A percentile compares a stretch with the other conserved stretches of the same genome.
Evolutionary conservation across 345 rosid genomes (phyloP).

Genomic region (Hibiscus mutabilis): DNA sequence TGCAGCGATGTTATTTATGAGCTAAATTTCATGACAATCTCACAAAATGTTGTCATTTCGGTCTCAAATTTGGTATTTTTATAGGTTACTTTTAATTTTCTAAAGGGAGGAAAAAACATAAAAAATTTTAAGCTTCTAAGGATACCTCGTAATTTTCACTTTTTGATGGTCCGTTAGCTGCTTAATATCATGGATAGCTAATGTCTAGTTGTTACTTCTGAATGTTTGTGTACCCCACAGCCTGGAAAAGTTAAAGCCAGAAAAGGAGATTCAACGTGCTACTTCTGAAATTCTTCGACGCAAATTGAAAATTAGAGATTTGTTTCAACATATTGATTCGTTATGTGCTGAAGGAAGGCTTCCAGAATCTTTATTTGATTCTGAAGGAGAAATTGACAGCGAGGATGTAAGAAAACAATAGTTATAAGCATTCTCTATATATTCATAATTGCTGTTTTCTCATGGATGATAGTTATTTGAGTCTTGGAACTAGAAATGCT

Average conservation of each 20-base stretch:
- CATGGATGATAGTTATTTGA: neutral
- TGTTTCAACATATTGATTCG: constrained; percentile 65
- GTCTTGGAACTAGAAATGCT: constrained; percentile 16
- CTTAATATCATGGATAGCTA: neutral
- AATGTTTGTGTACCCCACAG: constrained; percentile 35
- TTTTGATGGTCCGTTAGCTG: neutral
- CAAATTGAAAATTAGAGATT: constrained; percentile 76
- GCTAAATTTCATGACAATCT: neutral
- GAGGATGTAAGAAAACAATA: constrained; percentile 72
- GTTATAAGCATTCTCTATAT: constrained; percentile 9
- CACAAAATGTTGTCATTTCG: neutral
- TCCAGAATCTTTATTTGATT: constrained; percentile 77
- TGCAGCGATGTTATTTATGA: neutral
- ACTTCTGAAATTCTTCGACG: constrained; percentile 62
- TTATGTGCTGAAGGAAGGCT: constrained; percentile 77
- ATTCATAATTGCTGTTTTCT: neutral
- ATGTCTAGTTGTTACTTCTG: neutral
- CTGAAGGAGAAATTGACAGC: constrained; percentile 84
- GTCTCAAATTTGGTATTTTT: neutral
- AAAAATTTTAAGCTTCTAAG: neutral
- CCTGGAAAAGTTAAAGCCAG: constrained; percentile 84
- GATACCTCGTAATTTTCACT: neutral
- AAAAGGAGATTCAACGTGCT: constrained; percentile 95
- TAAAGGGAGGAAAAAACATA: neutral
- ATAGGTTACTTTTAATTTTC: neutral